A percentile compares a stretch with the other conserved stretches of the same genome.
phyloP scores from a whole-genome alignment of 768 basidiomycete species.

The Kwoniella sp. region DNA sequence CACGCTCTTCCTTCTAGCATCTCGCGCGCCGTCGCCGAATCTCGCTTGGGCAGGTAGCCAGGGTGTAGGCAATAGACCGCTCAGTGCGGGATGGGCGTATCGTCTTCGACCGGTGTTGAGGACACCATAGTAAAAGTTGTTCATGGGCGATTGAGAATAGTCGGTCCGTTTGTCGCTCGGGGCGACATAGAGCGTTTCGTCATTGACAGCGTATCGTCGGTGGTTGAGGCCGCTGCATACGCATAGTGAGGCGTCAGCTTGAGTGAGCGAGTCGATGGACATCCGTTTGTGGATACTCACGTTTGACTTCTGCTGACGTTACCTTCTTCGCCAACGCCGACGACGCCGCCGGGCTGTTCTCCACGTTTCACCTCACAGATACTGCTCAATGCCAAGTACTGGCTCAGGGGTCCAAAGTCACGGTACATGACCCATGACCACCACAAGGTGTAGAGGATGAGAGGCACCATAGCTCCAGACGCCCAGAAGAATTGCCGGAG shows the following conservation, averaged over 20 bases:
- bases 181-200: constrained; percentile 91
- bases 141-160: constrained; percentile 96
- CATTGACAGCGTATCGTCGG: constrained; percentile 85
- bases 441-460: constrained; percentile 71
- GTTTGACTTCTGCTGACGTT: constrained; percentile 88
- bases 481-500: constrained; percentile 65
- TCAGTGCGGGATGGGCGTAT: constrained; percentile 92
- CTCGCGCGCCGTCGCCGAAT: constrained; percentile 60
- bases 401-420: constrained; percentile 71
- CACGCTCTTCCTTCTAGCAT: constrained; percentile 27
- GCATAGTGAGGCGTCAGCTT: constrained; percentile 1
- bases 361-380: constrained; percentile 82
- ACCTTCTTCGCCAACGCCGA: constrained; percentile 74
- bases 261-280: neutral
- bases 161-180: constrained; percentile 91
- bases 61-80: constrained; percentile 87
- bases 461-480: constrained; percentile 69
- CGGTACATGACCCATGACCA: constrained; percentile 80
- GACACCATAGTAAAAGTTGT: constrained; percentile 89
- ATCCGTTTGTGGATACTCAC: constrained; percentile 56
- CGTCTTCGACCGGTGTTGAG: constrained; percentile 92
- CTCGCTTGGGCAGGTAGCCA: constrained; percentile 91
- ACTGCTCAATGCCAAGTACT: constrained; percentile 75
- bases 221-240: constrained; percentile 69
- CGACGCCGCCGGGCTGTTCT: constrained; percentile 77